phyloP scores from a whole-genome alignment of 306 rosid species.

The Astragalus glycyphyllos region DNA sequence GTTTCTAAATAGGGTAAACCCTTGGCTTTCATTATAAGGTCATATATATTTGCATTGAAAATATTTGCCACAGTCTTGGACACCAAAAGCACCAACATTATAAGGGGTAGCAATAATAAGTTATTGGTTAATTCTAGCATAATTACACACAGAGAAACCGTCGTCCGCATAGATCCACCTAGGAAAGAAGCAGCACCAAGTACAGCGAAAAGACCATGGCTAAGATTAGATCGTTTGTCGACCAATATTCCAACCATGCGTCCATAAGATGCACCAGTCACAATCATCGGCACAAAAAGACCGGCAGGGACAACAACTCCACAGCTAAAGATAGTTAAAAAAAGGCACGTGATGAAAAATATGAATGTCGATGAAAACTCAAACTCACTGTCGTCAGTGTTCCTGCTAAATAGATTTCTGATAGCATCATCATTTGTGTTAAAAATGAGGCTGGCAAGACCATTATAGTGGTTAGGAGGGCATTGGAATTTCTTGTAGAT shows the following conservation, averaged over 20 bases:
- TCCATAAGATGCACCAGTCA: slow-evolving; percentile 95
- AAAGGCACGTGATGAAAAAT: slow-evolving; percentile 73
- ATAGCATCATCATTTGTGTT: slow-evolving; percentile 97
- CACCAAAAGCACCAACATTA: slow-evolving; percentile 88
- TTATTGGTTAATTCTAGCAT: slow-evolving; percentile 91
- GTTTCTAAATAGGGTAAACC: slow-evolving; percentile 89
- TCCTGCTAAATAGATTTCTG: slow-evolving; percentile 79
- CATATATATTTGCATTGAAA: slow-evolving; percentile 82
- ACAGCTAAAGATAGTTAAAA: slow-evolving; percentile 78
- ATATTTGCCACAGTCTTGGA: slow-evolving; percentile 89
- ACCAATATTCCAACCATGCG: slow-evolving; percentile 86
- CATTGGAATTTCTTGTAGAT: slow-evolving; percentile 98
- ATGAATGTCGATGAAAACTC: slow-evolving; percentile 60
- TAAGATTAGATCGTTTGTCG: slow-evolving; percentile 59
- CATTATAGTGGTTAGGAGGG: slow-evolving; percentile 74
- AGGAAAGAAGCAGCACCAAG: slow-evolving; percentile 93
- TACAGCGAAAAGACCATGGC: slow-evolving; percentile 91
- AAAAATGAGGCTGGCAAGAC: slow-evolving; percentile 97
- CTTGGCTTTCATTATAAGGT: slow-evolving; percentile 91
- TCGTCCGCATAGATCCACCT: slow-evolving; percentile 95
- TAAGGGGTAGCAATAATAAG: slow-evolving; percentile 75
- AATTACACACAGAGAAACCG: slow-evolving; percentile 90
- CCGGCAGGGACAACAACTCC: slow-evolving; percentile 92
- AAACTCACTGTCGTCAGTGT: slow-evolving; percentile 69
- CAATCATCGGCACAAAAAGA: slow-evolving; percentile 88